Percentiles rank a stretch among this genome's conserved stretches.
phyloP scores from a whole-genome alignment of 345 rosid genomes.

The Lagerstroemia speciosa region DNA sequence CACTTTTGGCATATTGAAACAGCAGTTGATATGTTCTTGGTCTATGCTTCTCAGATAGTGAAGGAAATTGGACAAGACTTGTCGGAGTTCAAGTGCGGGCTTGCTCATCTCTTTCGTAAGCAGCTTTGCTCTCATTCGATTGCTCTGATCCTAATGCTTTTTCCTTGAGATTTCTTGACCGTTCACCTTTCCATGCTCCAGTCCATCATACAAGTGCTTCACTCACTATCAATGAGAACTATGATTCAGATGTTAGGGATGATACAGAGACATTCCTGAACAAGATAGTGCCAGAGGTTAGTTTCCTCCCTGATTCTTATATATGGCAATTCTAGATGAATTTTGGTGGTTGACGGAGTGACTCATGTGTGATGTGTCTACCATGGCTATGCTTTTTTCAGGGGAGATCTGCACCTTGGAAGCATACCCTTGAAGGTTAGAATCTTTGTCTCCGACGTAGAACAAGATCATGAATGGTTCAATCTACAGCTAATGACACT shows the following conservation, averaged over 20 bases:
- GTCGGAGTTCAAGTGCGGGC: constrained; percentile 80
- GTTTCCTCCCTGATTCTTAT: background rate
- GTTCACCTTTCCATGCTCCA: constrained; percentile 9
- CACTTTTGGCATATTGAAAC: background rate
- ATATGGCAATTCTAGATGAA: no score
- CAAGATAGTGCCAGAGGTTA: constrained; percentile 84
- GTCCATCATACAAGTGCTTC: constrained; percentile 98
- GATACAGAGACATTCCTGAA: constrained; percentile 95
- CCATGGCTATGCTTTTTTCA: constrained; percentile 17
- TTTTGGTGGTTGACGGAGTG: background rate
- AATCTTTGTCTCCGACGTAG: background rate
- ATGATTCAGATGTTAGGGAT: constrained; percentile 82
- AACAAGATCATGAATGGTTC: background rate
- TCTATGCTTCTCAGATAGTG: constrained; percentile 43
- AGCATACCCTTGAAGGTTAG: constrained; percentile 88
- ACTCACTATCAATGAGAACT: constrained; percentile 90
- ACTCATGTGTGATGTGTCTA: background rate
- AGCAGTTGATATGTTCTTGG: background rate
- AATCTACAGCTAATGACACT: background rate
- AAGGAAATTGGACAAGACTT: constrained; percentile 65
- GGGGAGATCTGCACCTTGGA: constrained; percentile 96
- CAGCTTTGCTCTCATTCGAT: background rate
- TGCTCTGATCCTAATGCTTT: background rate
- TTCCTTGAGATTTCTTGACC: background rate
- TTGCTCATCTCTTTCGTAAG: constrained; percentile 85